Base-by-base conservation (phyloP, 768 basidiomycete species). In the Termitomyces sp. region DNA sequence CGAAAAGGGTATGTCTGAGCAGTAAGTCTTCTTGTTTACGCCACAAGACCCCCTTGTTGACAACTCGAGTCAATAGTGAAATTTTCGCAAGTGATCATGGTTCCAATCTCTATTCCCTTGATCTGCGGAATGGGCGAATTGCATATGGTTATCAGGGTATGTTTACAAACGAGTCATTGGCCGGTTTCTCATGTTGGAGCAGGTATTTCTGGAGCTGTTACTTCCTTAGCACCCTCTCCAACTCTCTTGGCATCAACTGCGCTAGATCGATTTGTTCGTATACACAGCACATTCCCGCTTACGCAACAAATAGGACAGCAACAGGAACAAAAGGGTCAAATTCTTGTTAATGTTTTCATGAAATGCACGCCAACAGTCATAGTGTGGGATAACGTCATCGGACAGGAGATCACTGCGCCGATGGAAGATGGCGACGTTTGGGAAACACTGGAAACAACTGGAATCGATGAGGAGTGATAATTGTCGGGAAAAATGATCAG, bases 171-270 rank as follows among this genome's bases (percentile, higher is more conserved):
- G 7, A 34, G 5, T 17, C 8, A 16, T 31, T n/a, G 32, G 37
- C 9, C 31, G 46, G 54, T 46, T 43, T 54, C 32, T 29, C 43
- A 54, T 19, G 19, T 54, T n/a, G 35, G 14, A 56, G 25, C 27
- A 89, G 90, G 89, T 42, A 68, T 93, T 55, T 79, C 90, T 2
- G 91, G 89, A 25, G 80, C 89, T 23, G 77, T 91, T 23, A 79
- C 77, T 11, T 86, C 89, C 3, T 69, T 90, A 31, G 82, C 89
- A 2, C 69, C 80, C 10, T 77, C 84, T 8, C 77, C 83, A 2
- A 71, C 73, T 5, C 62, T 78, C 27, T 65, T 93, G 38, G 83
- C 79, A 1, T 90, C 90, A 0, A 76, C 80, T 1, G 76, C 89
- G 16, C 73, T 84, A 43, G 90, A 92, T 68, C 82, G 88, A 41